Evolutionary conservation across 2,329 filamentous ascomycete genomes (phyloP).

Genomic region (Fusarium circinatum): DNA sequence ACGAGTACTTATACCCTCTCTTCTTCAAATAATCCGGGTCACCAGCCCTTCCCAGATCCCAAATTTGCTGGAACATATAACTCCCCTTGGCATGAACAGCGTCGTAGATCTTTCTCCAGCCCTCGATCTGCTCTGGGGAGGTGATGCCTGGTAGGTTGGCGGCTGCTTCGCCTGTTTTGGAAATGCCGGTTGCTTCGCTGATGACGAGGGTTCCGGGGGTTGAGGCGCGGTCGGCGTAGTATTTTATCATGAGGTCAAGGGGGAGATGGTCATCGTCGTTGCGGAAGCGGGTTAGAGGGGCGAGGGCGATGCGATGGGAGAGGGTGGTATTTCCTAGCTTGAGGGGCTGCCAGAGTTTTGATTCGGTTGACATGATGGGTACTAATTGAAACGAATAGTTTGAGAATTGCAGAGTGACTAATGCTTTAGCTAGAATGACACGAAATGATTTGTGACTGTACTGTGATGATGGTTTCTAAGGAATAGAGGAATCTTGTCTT

Average conservation of each 20-base stretch:
- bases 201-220: conserved; percentile 57
- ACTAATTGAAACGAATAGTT: neutral
- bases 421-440: too few species aligned
- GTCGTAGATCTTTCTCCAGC: conserved; percentile 69
- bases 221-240: conserved; percentile 58
- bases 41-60: conserved; percentile 67
- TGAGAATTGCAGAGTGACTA: fast-evolving
- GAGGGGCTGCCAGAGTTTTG: conserved; percentile 49
- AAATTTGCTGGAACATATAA: conserved; percentile 72
- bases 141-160: conserved; percentile 67
- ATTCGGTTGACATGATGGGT: conserved; percentile 24
- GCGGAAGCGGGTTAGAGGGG: conserved; percentile 66
- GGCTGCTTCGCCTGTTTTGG: conserved; percentile 39
- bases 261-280: conserved; percentile 52
- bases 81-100: conserved; percentile 71
- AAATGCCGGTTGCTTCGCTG: conserved; percentile 58
- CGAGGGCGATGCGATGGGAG: conserved; percentile 61
- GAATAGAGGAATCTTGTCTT: neutral
- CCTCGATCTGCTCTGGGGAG: conserved; percentile 63
- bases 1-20: conserved; percentile 43
- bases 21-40: conserved; percentile 27
- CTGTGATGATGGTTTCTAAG: neutral
- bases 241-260: conserved; percentile 47
- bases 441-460: neutral
- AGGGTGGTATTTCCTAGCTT: conserved; percentile 52